Conservation (phyloP, 2,329 filamentous ascomycete species). For the Colletotrichum tabaci region DNA sequence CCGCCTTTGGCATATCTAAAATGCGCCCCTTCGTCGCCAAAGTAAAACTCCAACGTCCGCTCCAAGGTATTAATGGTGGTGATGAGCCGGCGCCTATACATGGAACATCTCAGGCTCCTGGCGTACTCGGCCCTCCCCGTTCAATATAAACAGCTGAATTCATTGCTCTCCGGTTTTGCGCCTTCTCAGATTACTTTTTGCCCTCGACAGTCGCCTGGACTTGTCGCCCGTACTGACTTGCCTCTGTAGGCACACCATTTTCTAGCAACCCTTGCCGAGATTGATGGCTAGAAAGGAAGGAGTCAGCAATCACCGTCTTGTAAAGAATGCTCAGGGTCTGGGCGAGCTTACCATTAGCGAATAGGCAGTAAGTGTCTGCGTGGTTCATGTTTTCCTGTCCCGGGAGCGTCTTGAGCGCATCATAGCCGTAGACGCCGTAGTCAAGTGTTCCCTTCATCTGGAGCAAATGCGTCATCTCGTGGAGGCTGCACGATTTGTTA, state of each 20-base stretch:
- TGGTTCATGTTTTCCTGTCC: slow-evolving; percentile 41
- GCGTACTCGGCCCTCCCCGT: background rate
- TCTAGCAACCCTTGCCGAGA: slow-evolving; percentile 25
- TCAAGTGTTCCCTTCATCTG: slow-evolving; percentile 67
- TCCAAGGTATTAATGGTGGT: background rate
- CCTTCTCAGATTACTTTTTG: background rate
- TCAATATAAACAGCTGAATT: slow-evolving; percentile 20
- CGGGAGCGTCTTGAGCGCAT: slow-evolving; percentile 27
- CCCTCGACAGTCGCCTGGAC: background rate
- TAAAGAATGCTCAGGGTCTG: too few relatives aligned
- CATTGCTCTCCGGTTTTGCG: background rate
- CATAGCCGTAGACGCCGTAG: slow-evolving; percentile 44
- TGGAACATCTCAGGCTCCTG: background rate
- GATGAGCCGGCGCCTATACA: background rate
- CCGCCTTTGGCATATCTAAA: background rate
- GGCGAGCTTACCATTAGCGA: slow-evolving; percentile 36
- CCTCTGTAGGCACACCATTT: background rate
- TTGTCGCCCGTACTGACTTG: background rate
- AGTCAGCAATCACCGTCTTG: background rate
- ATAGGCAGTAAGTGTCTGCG: slow-evolving; percentile 43
- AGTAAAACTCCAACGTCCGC: background rate
- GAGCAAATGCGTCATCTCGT: slow-evolving; percentile 76
- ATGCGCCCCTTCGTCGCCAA: background rate
- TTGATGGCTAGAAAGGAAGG: slow-evolving; percentile 12
- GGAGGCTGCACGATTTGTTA: slow-evolving; percentile 75